Conservation (phyloP, 106 monocot species). For the Acanthochlamys bracteata region DNA sequence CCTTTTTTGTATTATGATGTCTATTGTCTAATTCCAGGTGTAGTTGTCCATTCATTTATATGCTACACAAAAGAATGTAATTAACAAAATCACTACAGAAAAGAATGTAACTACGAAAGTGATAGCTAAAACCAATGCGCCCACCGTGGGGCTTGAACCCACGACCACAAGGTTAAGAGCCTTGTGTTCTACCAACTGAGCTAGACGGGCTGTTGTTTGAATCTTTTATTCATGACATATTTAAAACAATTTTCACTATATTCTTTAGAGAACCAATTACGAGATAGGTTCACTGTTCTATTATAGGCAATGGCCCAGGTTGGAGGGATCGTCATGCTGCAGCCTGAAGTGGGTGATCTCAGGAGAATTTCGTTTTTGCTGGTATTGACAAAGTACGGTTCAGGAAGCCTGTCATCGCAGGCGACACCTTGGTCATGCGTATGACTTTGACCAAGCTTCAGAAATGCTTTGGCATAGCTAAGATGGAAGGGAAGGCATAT, state of each 20-base stretch:
- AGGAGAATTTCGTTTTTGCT: conserved; percentile 87
- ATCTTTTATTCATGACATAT: no score
- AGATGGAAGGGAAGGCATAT: conserved; percentile 95
- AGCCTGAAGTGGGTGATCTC: conserved; percentile 83
- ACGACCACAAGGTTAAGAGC: conserved; percentile 37
- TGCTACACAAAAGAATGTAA: no score
- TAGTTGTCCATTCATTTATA: no score
- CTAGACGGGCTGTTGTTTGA: not conserved
- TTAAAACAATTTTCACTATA: no score
- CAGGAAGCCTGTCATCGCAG: conserved; percentile 86
- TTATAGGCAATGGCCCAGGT: conserved; percentile 86
- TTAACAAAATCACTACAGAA: no score
- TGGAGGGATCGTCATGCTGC: conserved; percentile 87
- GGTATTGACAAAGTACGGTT: conserved; percentile 96
- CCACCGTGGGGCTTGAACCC: conserved; percentile 30
- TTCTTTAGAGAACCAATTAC: no score
- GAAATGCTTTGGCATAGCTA: conserved; percentile 83
- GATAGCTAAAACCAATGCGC: not conserved
- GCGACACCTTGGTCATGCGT: conserved; percentile 91
- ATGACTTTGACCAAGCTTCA: conserved; percentile 81
- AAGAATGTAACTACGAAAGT: no score
- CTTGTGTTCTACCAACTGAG: conserved; percentile 1
- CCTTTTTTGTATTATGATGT: no score
- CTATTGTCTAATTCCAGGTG: no score
- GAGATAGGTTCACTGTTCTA: no score